These are phyloP conservation scores for Fusarium mundagurra DNA, from an alignment of 2,329 filamentous ascomycete species.

Conservation along the genomic window DNA sequence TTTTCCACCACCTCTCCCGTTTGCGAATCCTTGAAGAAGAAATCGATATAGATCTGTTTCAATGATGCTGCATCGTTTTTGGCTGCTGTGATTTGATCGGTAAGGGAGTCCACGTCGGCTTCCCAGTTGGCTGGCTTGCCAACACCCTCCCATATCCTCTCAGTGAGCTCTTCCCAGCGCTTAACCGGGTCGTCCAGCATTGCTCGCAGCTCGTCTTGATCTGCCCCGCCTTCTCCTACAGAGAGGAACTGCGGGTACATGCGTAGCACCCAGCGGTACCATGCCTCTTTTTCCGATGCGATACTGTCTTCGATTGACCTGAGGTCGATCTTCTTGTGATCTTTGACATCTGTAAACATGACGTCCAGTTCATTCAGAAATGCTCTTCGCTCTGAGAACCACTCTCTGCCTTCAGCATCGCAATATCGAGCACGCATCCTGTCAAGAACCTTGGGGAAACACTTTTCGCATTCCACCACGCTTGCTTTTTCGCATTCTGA, in stretches of 20 bases:
- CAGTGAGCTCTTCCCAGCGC: conserved; percentile 50
- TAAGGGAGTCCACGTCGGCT: conserved; percentile 47
- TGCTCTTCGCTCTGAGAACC: conserved; percentile 60
- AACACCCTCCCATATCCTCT: conserved; percentile 50
- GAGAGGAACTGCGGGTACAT: conserved; percentile 52
- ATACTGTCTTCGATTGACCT: conserved; percentile 60
- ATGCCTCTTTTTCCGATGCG: conserved; percentile 61
- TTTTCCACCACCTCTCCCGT: conserved; percentile 47
- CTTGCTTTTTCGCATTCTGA: conserved; percentile 55
- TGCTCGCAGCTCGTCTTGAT: conserved; percentile 47
- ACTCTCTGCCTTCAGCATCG: conserved; percentile 54
- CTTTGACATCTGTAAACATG: conserved; percentile 59
- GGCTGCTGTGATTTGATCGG: conserved; percentile 46
- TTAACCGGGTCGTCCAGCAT: conserved; percentile 52
- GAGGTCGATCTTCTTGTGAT: conserved; percentile 54
- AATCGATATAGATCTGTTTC: conserved; percentile 52
- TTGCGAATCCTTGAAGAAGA: conserved; percentile 53
- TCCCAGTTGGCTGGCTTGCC: conserved; percentile 49
- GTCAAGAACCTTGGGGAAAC: conserved; percentile 59
- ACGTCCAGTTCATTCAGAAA: conserved; percentile 62
- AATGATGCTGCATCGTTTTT: conserved; percentile 47
- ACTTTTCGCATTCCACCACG: conserved; percentile 58
- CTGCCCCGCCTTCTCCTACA: conserved; percentile 43
- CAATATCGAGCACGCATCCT: conserved; percentile 53
- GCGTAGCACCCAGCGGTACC: conserved; percentile 60